Percentiles rank a stretch among this genome's conserved stretches.
phyloP scores from a whole-genome alignment of 2,329 filamentous ascomycete genomes.

The Neocucurbitaria cava region DNA sequence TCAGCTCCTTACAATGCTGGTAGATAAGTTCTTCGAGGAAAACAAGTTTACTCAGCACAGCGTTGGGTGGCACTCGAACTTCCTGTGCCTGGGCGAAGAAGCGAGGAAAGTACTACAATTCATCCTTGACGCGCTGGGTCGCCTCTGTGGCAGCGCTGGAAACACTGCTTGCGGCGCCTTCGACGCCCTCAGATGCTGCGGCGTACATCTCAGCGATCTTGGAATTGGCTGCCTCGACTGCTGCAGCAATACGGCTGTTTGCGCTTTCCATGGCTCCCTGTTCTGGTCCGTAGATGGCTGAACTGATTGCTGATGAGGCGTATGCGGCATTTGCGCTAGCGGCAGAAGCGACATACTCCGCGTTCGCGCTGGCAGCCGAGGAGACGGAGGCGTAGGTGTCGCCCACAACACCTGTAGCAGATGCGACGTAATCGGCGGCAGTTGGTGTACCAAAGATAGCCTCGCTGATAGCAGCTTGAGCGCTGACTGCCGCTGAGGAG shows the following conservation, averaged over 20 bases:
- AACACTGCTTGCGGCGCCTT: constrained; percentile 57
- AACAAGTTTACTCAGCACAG: too few species aligned
- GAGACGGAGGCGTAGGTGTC: constrained; percentile 31
- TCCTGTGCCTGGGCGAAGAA: not conserved
- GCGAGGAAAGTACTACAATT: constrained; percentile 50
- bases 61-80: not conserved
- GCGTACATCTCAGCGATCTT: constrained; percentile 51
- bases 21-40: not conserved
- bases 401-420: constrained; percentile 53
- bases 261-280: constrained; percentile 56
- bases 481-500: constrained; percentile 61
- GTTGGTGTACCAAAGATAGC: constrained; percentile 66
- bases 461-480: constrained; percentile 61
- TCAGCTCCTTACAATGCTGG: not conserved
- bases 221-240: constrained; percentile 54
- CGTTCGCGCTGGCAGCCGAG: constrained; percentile 26
- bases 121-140: constrained; percentile 58
- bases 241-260: constrained; percentile 49
- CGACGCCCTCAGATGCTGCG: constrained; percentile 48
- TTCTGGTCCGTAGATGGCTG: constrained; percentile 57
- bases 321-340: constrained; percentile 52
- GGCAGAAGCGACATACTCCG: constrained; percentile 52
- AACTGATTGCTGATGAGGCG: constrained; percentile 48
- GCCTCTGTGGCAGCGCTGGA: constrained; percentile 45
- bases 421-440: constrained; percentile 52